Conservation (phyloP, 2,329 filamentous ascomycete genomes). For the Simplicillium aogashimaense region DNA sequence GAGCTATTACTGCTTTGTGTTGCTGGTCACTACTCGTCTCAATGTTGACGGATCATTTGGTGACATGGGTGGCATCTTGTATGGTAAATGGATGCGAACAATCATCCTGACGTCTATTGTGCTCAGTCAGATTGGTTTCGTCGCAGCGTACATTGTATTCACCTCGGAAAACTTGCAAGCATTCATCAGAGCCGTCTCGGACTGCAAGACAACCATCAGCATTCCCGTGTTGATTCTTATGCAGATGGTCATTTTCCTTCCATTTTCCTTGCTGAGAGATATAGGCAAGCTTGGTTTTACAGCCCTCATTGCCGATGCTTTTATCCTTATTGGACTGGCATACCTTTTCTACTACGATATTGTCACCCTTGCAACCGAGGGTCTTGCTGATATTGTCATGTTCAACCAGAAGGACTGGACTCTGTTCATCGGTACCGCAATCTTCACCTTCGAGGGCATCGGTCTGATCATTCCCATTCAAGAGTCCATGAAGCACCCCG, state of each 20-base stretch:
- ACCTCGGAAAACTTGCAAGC: slow-evolving; percentile 93
- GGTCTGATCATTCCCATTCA: slow-evolving; percentile 97
- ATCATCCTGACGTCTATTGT: slow-evolving; percentile 89
- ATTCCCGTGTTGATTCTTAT: slow-evolving; percentile 87
- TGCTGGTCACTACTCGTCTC: slow-evolving; percentile 78
- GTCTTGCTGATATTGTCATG: slow-evolving; percentile 73
- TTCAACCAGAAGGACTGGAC: slow-evolving; percentile 95
- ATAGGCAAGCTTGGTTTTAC: slow-evolving; percentile 97
- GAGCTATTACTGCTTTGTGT: slow-evolving; percentile 96
- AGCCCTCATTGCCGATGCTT: slow-evolving; percentile 83
- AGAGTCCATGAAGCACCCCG: slow-evolving; percentile 86
- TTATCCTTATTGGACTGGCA: slow-evolving; percentile 84
- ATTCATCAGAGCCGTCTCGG: slow-evolving; percentile 81
- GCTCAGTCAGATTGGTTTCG: slow-evolving; percentile 89
- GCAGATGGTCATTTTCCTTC: slow-evolving; percentile 92
- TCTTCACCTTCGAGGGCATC: slow-evolving; percentile 98
- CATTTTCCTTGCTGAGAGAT: slow-evolving; percentile 86
- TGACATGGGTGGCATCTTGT: slow-evolving; percentile 88
- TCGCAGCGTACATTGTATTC: slow-evolving; percentile 93
- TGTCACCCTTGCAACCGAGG: slow-evolving; percentile 65
- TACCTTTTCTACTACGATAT: slow-evolving; percentile 97
- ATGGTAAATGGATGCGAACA: slow-evolving; percentile 80
- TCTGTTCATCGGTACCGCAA: slow-evolving; percentile 94
- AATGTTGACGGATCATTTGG: slow-evolving; percentile 91
- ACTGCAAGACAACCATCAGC: slow-evolving; percentile 77